phyloP scores from a whole-genome alignment of 2,329 filamentous ascomycete species.

The Phialophora expanda region DNA sequence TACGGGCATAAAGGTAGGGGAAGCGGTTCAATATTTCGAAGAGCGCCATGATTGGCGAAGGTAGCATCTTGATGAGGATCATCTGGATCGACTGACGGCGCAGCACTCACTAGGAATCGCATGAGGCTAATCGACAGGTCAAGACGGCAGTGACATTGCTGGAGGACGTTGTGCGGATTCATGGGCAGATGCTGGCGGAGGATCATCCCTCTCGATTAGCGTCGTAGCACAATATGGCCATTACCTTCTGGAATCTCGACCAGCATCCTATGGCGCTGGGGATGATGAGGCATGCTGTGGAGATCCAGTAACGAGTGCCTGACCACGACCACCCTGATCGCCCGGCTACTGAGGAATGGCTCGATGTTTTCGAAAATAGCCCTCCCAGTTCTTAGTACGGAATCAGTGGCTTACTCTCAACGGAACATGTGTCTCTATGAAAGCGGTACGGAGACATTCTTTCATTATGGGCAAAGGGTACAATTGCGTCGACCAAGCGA shows the following conservation, averaged over 20 bases:
- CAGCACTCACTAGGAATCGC: background rate
- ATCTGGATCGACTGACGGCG: background rate
- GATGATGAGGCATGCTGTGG: background rate
- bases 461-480: too few species aligned
- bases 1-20: too few species aligned
- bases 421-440: too few species aligned
- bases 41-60: too few species aligned
- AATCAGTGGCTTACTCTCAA: too few species aligned
- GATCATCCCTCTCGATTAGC: background rate
- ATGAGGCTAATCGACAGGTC: background rate
- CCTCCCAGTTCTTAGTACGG: too few species aligned
- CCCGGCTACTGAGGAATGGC: too few species aligned
- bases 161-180: background rate
- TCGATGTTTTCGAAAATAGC: too few species aligned
- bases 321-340: constrained; percentile 1
- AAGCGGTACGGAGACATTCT: too few species aligned
- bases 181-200: background rate
- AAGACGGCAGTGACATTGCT: background rate
- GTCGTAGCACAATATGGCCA: background rate
- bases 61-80: background rate
- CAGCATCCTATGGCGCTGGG: background rate
- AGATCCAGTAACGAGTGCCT: background rate
- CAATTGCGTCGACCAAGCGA: too few species aligned
- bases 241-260: background rate
- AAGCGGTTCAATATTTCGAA: too few species aligned